Evolutionary conservation across 345 rosid species (phyloP), one percentile per base, ranked within the genome.

Genomic region (Salix caprea): DNA sequence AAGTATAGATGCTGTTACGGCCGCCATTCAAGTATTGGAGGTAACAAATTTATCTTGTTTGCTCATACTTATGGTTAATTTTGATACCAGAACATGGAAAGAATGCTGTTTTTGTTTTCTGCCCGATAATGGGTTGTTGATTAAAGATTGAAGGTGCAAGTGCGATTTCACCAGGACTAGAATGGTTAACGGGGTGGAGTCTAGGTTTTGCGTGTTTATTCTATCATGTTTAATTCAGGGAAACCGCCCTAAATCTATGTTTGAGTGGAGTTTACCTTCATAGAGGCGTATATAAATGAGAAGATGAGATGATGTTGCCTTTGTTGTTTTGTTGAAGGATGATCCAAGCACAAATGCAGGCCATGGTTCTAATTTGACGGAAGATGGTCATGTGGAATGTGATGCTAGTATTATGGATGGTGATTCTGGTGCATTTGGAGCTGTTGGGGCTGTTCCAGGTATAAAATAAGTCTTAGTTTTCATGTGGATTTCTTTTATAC

Each of bases 351-450:
- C 96, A 66, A 96, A 96, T 90, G 94, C 99, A 13, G 99, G 99
- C 46, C 82, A 97, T 75, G 99, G 99, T 58, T 96, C 99, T 64
- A 96, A 91, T 86, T 84, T 96, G 86, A 96, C 96, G 2, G 96
- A 93, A 83, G 97, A 93, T 76, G 98, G 98, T 13, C 83, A n/a
- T 9, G 94, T 91, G 62, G 99, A 96, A 84, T 91, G 97, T 78
- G 99, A 96, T 85, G 96, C 97, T 34, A 89, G 99, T 86, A 77
- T 92, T 61, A 93, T 93, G 96, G 98, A 96, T 86, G 98, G 98
- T 24, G 79, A 76, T 39, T 90, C 97, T 70, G 97, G 97, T 15
- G 79, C 86, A 54, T 96, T 93, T 82, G 99, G 99, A 75, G 99
- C 96, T 76, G 97, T 96, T 69, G 99, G 97, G 77, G 99, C 97